These are phyloP conservation scores for Talaromyces borbonicus DNA, from an alignment of 495 filamentous ascomycete genomes.

Conservation along the genomic window DNA sequence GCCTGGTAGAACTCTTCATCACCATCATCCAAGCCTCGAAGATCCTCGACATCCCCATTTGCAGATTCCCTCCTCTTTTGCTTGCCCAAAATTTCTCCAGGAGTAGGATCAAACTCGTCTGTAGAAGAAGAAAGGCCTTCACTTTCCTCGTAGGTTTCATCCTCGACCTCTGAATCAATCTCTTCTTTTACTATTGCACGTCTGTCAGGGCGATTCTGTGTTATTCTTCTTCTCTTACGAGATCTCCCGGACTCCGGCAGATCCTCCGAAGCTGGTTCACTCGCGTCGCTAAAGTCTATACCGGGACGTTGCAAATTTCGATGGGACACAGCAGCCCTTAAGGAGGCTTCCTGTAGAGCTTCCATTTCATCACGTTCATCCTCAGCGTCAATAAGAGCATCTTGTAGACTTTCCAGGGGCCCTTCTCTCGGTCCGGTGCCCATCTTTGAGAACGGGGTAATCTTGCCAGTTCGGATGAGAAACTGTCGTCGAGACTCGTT, in stretches of 20 bases:
- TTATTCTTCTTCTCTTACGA: conserved; percentile 32
- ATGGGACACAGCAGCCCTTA: conserved; percentile 54
- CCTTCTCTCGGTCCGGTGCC: conserved; percentile 41
- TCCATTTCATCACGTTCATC: conserved; percentile 51
- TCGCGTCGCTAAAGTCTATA: conserved; percentile 48
- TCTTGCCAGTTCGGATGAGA: conserved; percentile 91
- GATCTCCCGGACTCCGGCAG: conserved; percentile 16
- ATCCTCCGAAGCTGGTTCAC: conserved; percentile 17
- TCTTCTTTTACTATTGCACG: neutral
- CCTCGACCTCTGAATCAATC: neutral
- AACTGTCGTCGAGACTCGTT: conserved; percentile 81
- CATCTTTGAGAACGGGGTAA: conserved; percentile 83
- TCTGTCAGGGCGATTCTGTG: conserved; percentile 9
- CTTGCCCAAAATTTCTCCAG: conserved; percentile 23
- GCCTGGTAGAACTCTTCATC: conserved; percentile 75
- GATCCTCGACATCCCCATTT: conserved; percentile 49
- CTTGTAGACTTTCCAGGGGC: conserved; percentile 51
- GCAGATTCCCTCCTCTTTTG: conserved; percentile 27
- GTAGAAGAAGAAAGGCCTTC: conserved; percentile 26
- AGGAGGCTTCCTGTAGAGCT: conserved; percentile 33
- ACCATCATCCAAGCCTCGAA: conserved; percentile 79
- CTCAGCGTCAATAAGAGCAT: conserved; percentile 70
- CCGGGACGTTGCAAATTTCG: conserved; percentile 73
- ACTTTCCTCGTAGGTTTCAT: conserved; percentile 6
- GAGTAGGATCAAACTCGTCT: conserved; percentile 31